Evolutionary conservation across 2,329 filamentous ascomycete genomes (phyloP).

Genomic region (Pyrenophora teres): DNA sequence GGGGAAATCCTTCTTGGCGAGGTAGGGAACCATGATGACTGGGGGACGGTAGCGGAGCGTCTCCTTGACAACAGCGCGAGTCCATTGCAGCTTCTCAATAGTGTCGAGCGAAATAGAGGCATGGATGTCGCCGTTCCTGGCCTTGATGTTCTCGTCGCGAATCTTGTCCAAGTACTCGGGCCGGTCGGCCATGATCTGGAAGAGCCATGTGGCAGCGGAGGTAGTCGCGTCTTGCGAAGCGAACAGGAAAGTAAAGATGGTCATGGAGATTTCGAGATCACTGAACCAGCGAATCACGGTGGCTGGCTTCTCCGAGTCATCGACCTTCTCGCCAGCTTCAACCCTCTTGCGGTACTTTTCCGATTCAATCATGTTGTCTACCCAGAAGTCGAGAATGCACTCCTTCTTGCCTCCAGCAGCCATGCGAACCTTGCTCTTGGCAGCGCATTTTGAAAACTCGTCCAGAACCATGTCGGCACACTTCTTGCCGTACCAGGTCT

Average conservation of each 20-base stretch:
- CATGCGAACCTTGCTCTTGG: slow-evolving; percentile 93
- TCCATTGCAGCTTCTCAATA: slow-evolving; percentile 87
- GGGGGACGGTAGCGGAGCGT: slow-evolving; percentile 82
- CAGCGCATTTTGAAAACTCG: slow-evolving; percentile 88
- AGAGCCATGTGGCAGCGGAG: slow-evolving; percentile 91
- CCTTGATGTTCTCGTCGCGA: slow-evolving; percentile 83
- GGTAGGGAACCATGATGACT: slow-evolving; percentile 95
- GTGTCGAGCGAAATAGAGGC: slow-evolving; percentile 78
- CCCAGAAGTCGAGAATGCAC: slow-evolving; percentile 96
- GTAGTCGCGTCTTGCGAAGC: slow-evolving; percentile 97
- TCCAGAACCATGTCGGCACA: slow-evolving; percentile 87
- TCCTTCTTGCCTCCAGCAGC: slow-evolving; percentile 81
- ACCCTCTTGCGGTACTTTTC: slow-evolving; percentile 79
- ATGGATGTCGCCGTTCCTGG: slow-evolving; percentile 74
- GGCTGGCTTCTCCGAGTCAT: slow-evolving; percentile 75
- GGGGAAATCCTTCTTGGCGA: slow-evolving; percentile 93
- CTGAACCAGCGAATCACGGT: slow-evolving; percentile 83
- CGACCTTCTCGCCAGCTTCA: slow-evolving; percentile 66
- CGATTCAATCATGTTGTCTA: slow-evolving; percentile 79
- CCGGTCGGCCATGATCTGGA: slow-evolving; percentile 90
- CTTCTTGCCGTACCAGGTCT: slow-evolving; percentile 97
- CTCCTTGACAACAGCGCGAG: slow-evolving; percentile 80
- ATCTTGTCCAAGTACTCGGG: slow-evolving; percentile 91
- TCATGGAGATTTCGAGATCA: slow-evolving; percentile 90
- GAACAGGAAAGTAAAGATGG: slow-evolving; percentile 94